Evolutionary conservation across 768 basidiomycete species (phyloP).

Genomic region (Termitomyces sp.): DNA sequence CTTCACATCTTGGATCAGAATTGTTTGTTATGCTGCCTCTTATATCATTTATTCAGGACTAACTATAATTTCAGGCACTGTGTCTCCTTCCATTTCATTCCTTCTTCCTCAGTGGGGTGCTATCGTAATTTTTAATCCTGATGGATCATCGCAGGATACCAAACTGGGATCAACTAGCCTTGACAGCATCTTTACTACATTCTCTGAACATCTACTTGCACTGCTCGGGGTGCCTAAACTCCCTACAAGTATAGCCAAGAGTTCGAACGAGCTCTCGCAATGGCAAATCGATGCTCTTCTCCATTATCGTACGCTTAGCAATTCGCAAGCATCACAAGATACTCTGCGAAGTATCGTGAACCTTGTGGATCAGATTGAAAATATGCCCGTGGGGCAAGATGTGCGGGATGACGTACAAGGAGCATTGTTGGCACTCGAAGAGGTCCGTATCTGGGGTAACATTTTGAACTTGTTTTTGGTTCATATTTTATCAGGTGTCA

Average conservation of each 20-base stretch:
- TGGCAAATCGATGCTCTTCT: slow-evolving; percentile 85
- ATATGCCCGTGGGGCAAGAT: slow-evolving; percentile 84
- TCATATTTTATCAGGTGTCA: slow-evolving; percentile 30
- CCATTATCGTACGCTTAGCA: slow-evolving; percentile 66
- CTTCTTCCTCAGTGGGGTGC: slow-evolving; percentile 94
- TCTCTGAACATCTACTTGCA: slow-evolving; percentile 64
- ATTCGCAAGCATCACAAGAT: slow-evolving; percentile 58
- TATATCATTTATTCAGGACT: slow-evolving; percentile 4
- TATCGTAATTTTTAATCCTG: slow-evolving; percentile 72
- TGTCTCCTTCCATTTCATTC: slow-evolving; percentile 60
- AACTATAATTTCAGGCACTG: slow-evolving; percentile 31
- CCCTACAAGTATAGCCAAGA: slow-evolving; percentile 37
- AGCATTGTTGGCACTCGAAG: slow-evolving; percentile 66
- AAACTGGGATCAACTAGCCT: slow-evolving; percentile 41
- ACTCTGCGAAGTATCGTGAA: slow-evolving; percentile 80
- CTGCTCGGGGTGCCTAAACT: slow-evolving; percentile 78
- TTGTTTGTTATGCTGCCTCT: slow-evolving; percentile 27
- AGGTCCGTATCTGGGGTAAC: slow-evolving; percentile 38
- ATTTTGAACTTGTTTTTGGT: background rate
- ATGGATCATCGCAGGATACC: slow-evolving; percentile 19
- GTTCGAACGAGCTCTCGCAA: slow-evolving; percentile 33
- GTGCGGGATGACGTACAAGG: slow-evolving; percentile 69
- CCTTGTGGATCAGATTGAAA: slow-evolving; percentile 78
- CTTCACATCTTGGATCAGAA: slow-evolving; percentile 56
- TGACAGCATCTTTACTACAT: slow-evolving; percentile 50